Percentiles rank a stretch among this genome's conserved stretches.
These are phyloP conservation scores for Xylaria longipes DNA, from an alignment of 495 filamentous ascomycete species.

Conservation along the genomic window DNA sequence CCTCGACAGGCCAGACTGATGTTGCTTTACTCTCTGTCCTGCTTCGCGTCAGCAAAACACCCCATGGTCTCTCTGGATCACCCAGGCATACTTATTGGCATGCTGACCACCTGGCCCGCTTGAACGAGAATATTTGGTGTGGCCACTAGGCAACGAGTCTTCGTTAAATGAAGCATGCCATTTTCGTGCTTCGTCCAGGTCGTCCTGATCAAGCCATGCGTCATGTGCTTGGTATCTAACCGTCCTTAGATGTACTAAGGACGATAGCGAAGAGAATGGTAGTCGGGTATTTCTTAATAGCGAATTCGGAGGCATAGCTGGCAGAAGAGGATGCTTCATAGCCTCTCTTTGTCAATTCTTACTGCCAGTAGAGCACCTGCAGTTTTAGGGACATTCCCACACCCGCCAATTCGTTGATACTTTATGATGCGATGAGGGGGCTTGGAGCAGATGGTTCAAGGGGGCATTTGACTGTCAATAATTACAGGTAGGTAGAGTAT, in stretches of 20 bases:
- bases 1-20: conserved; percentile 62
- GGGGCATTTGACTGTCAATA: background rate
- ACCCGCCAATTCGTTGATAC: background rate
- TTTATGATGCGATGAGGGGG: background rate
- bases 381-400: background rate
- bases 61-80: background rate
- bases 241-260: conserved; percentile 21
- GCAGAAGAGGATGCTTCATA: background rate
- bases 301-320: background rate
- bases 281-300: background rate
- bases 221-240: conserved; percentile 47
- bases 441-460: background rate
- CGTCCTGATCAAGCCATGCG: conserved; percentile 55
- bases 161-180: conserved; percentile 75
- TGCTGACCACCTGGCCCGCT: conserved; percentile 95
- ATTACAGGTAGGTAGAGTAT: too few relatives aligned
- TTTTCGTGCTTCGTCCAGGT: conserved; percentile 71
- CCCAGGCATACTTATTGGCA: conserved; percentile 80
- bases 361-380: too few relatives aligned
- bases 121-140: conserved; percentile 80
- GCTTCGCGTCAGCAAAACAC: conserved; percentile 23
- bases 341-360: too few relatives aligned
- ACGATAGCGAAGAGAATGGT: background rate
- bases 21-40: conserved; percentile 96
- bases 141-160: conserved; percentile 69